Evolutionary conservation across 352 stramenopile genomes (phyloP).

Genomic region (Phytophthora syringae): DNA sequence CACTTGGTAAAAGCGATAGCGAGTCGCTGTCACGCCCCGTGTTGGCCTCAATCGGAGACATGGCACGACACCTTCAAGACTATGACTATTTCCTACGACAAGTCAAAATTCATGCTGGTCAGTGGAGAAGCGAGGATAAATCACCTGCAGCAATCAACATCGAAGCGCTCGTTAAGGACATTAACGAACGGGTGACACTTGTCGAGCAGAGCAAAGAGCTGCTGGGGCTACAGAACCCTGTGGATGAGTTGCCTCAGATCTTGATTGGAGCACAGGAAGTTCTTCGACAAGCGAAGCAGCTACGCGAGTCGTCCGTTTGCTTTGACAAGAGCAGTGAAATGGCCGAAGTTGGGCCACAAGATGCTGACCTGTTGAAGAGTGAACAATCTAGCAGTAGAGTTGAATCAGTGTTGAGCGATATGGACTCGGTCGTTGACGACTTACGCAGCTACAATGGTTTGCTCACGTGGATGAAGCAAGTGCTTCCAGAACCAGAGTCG

Average conservation of each 20-base stretch:
- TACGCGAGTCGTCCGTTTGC: slow-evolving; percentile 19
- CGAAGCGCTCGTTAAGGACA: slow-evolving; percentile 37
- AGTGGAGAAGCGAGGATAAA: slow-evolving; percentile 4
- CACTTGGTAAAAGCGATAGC: slow-evolving; percentile 20
- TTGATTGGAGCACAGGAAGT: slow-evolving; percentile 28
- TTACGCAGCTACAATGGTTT: slow-evolving; percentile 33
- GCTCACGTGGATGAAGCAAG: slow-evolving; percentile 32
- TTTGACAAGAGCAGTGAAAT: background rate
- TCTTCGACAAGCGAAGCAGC: slow-evolving; percentile 26
- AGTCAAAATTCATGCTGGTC: slow-evolving; percentile 24
- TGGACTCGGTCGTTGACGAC: slow-evolving; percentile 37
- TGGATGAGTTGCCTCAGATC: slow-evolving; percentile 43
- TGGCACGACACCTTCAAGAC: slow-evolving; percentile 65
- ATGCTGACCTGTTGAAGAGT: background rate
- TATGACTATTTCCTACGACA: slow-evolving; percentile 62
- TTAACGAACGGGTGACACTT: slow-evolving; percentile 48
- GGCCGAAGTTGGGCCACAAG: background rate
- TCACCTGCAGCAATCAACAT: slow-evolving; percentile 30
- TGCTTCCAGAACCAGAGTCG: slow-evolving; percentile 42
- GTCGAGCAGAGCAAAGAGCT: slow-evolving; percentile 34
- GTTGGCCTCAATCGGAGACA: slow-evolving; percentile 56
- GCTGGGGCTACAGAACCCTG: slow-evolving; percentile 39
- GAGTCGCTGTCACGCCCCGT: slow-evolving; percentile 41
- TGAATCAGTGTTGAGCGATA: slow-evolving; percentile 25
- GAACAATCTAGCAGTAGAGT: background rate